These are phyloP conservation scores for Plantago coronopus DNA, from an alignment of 305 asterid genomes.

Conservation along the genomic window DNA sequence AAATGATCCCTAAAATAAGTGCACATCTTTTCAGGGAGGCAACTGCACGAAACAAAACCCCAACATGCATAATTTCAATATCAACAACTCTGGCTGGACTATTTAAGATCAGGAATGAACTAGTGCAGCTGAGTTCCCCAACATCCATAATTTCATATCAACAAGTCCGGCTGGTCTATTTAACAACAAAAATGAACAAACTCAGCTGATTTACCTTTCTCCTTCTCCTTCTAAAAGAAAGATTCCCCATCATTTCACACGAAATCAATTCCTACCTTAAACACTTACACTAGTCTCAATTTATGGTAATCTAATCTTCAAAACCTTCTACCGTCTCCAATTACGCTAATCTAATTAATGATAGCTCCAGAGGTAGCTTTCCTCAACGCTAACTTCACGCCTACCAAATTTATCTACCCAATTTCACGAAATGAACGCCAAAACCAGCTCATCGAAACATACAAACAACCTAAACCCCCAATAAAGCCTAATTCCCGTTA, in stretches of 20 bases:
- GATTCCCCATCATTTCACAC: slow-evolving; percentile 11
- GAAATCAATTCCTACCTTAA: not conserved
- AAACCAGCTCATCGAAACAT: too few species aligned
- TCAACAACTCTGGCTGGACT: not conserved
- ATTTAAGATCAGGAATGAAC: not conserved
- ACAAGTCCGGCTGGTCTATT: too few species aligned
- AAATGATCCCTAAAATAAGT: not conserved
- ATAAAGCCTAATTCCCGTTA: not conserved
- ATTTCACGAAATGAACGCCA: too few species aligned
- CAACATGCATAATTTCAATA: slow-evolving; percentile 9
- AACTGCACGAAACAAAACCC: slow-evolving; percentile 1
- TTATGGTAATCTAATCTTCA: too few species aligned
- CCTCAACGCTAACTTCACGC: slow-evolving; percentile 11
- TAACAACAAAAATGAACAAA: too few species aligned
- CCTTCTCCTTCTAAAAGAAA: slow-evolving; percentile 17
- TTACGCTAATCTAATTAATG: slow-evolving; percentile 5
- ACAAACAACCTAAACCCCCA: too few species aligned
- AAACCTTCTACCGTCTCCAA: not conserved
- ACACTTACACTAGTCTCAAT: not conserved
- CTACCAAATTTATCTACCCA: slow-evolving; percentile 2
- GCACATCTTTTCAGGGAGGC: slow-evolving; percentile 1
- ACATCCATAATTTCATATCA: too few species aligned
- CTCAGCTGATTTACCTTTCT: too few species aligned
- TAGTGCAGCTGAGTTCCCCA: not conserved
- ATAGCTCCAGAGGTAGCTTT: not conserved